These are phyloP conservation scores for Wilcoxina mikolae DNA, from an alignment of 495 filamentous ascomycete genomes.

Conservation along the genomic window DNA sequence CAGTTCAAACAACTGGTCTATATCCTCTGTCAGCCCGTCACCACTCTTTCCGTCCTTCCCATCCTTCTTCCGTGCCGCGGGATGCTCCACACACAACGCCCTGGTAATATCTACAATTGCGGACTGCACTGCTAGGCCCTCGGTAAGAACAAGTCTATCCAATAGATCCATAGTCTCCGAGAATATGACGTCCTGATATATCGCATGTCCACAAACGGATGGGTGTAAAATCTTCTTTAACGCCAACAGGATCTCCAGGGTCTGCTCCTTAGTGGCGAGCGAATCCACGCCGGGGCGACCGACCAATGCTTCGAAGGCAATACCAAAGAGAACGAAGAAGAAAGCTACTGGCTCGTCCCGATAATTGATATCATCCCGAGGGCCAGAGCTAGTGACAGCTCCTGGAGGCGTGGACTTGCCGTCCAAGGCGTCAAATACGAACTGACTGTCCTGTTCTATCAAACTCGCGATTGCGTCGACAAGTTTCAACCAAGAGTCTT, in stretches of 20 bases:
- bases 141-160: conserved; percentile 82
- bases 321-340: conserved; percentile 95
- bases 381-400: conserved; percentile 39
- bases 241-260: conserved; percentile 74
- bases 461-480: conserved; percentile 95
- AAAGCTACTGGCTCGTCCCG: conserved; percentile 96
- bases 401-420: conserved; percentile 48
- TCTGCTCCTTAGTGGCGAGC: conserved; percentile 60
- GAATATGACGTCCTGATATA: conserved; percentile 91
- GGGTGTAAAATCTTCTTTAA: conserved; percentile 90
- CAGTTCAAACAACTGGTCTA: conserved; percentile 94
- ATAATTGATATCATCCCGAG: conserved; percentile 73
- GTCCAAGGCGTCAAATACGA: conserved; percentile 92
- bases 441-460: conserved; percentile 92
- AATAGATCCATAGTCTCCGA: conserved; percentile 94
- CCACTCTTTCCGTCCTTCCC: conserved; percentile 49
- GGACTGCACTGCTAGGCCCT: conserved; percentile 73
- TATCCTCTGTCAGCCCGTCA: conserved; percentile 62
- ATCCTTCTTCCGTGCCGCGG: conserved; percentile 59
- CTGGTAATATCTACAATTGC: conserved; percentile 87
- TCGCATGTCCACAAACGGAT: conserved; percentile 87
- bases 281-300: conserved; percentile 49
- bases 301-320: conserved; percentile 88
- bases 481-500: conserved; percentile 91
- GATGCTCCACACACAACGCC: conserved; percentile 77